Conservation (phyloP, 2,329 filamentous ascomycete genomes). For the Polytolypa hystricis region DNA sequence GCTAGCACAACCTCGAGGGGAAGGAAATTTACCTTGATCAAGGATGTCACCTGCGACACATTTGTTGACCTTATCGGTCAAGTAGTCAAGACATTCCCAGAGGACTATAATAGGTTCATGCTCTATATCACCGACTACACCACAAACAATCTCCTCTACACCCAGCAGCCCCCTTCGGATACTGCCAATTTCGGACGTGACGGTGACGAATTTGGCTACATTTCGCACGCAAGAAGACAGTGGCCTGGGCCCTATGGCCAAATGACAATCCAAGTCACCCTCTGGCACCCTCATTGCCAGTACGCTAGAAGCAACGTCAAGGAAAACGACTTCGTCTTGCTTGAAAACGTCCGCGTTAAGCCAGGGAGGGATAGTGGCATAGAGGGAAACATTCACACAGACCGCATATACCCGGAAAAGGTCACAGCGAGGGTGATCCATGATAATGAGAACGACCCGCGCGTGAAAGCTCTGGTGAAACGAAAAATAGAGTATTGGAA, state of each 20-base stretch:
- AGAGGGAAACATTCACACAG: slow-evolving; percentile 61
- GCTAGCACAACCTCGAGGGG: no score
- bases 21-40: slow-evolving; percentile 54
- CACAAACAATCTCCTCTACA: slow-evolving; percentile 52
- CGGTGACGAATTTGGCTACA: slow-evolving; percentile 49
- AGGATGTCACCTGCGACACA: slow-evolving; percentile 44
- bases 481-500: slow-evolving; percentile 57
- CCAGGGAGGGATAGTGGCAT: slow-evolving; percentile 42
- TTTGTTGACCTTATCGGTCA: slow-evolving; percentile 64
- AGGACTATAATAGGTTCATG: slow-evolving; percentile 38
- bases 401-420: slow-evolving; percentile 41
- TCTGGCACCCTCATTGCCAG: slow-evolving; percentile 56
- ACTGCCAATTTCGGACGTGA: slow-evolving; percentile 29
- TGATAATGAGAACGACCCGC: slow-evolving; percentile 35
- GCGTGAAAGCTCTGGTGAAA: slow-evolving; percentile 42
- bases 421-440: slow-evolving; percentile 49
- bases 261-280: slow-evolving; percentile 57
- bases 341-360: slow-evolving; percentile 66
- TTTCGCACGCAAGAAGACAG: slow-evolving; percentile 21
- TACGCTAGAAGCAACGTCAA: slow-evolving; percentile 47
- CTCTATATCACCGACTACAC: slow-evolving; percentile 81
- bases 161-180: slow-evolving; percentile 35
- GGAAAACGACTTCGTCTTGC: slow-evolving; percentile 49
- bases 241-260: slow-evolving; percentile 70
- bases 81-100: slow-evolving; percentile 49